Conservation (phyloP, 371 early-diverging fungal species). For the Parasitella parasitica region DNA sequence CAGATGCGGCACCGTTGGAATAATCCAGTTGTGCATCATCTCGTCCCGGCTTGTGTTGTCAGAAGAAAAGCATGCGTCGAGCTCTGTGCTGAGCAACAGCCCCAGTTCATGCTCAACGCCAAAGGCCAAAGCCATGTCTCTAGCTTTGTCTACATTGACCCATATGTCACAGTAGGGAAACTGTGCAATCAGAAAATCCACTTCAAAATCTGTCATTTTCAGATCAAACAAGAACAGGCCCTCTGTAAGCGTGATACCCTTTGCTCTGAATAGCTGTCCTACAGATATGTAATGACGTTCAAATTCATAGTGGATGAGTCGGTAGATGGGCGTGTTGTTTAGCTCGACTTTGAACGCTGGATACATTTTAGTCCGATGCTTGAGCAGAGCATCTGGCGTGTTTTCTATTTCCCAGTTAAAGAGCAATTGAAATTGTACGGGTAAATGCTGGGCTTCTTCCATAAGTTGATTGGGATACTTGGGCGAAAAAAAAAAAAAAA, state of each 20-base stretch:
- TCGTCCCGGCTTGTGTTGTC: conserved; percentile 36
- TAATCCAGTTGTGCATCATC: conserved; percentile 49
- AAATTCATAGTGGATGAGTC: conserved; percentile 38
- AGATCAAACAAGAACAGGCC: conserved; percentile 45
- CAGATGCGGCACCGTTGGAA: conserved; percentile 33
- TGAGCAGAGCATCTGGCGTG: conserved; percentile 9
- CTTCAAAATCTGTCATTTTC: conserved; percentile 29
- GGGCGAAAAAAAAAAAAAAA: not conserved
- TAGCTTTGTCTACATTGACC: conserved; percentile 33
- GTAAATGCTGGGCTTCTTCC: conserved; percentile 1
- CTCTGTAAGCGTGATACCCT: conserved; percentile 43
- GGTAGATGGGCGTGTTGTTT: conserved; percentile 33
- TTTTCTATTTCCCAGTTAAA: conserved; percentile 33
- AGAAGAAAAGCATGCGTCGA: conserved; percentile 28
- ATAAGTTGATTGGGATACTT: not conserved
- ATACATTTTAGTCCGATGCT: conserved; percentile 33
- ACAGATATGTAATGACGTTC: conserved; percentile 40
- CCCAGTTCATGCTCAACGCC: conserved; percentile 30
- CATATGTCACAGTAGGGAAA: conserved; percentile 51
- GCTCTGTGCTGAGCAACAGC: conserved; percentile 2
- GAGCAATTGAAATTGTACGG: conserved; percentile 36
- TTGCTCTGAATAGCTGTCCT: conserved; percentile 43
- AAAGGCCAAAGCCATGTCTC: conserved; percentile 33
- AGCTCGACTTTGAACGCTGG: conserved; percentile 36
- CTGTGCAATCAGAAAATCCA: conserved; percentile 36